Percentiles rank a stretch among this genome's conserved stretches.
Conservation (phyloP, 768 basidiomycete species). For the Lentinus tigrinus region DNA sequence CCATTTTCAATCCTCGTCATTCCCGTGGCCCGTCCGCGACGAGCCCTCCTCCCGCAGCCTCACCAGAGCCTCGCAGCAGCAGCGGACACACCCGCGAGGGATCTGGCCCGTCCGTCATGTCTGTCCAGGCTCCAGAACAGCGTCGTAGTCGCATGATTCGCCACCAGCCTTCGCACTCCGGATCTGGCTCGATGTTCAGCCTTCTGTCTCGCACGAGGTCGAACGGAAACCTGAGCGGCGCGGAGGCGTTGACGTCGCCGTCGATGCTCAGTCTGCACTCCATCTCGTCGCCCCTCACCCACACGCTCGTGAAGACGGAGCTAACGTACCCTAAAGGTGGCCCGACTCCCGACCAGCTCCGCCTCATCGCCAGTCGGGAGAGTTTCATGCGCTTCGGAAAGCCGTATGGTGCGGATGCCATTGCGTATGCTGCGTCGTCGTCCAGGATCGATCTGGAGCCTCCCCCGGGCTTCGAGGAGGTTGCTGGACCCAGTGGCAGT, state of each 20-base stretch:
- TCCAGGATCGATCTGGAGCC: conserved; percentile 43
- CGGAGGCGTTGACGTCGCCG: conserved; percentile 49
- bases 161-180: conserved; percentile 37
- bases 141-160: conserved; percentile 27
- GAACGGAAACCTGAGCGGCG: conserved; percentile 35
- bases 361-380: conserved; percentile 67
- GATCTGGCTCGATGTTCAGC: conserved; percentile 36
- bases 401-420: conserved; percentile 74
- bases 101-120: conserved; percentile 28
- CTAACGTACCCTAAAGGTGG: conserved; percentile 66
- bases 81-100: conserved; percentile 19
- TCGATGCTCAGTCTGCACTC: conserved; percentile 70
- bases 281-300: conserved; percentile 74
- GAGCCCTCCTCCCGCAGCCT: not conserved
- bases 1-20: conserved; percentile 22
- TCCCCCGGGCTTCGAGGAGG: conserved; percentile 35
- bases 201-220: conserved; percentile 43
- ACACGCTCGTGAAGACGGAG: conserved; percentile 70
- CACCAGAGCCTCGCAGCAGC: conserved; percentile 17
- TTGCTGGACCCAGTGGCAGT: conserved; percentile 1
- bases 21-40: conserved; percentile 4
- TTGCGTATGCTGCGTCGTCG: conserved; percentile 56
- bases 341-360: conserved; percentile 63
- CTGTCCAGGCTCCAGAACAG: conserved; percentile 16
- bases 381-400: conserved; percentile 67